Evolutionary conservation across 2,329 filamentous ascomycete genomes (phyloP).

Genomic region (Phyllosticta citriasiana): DNA sequence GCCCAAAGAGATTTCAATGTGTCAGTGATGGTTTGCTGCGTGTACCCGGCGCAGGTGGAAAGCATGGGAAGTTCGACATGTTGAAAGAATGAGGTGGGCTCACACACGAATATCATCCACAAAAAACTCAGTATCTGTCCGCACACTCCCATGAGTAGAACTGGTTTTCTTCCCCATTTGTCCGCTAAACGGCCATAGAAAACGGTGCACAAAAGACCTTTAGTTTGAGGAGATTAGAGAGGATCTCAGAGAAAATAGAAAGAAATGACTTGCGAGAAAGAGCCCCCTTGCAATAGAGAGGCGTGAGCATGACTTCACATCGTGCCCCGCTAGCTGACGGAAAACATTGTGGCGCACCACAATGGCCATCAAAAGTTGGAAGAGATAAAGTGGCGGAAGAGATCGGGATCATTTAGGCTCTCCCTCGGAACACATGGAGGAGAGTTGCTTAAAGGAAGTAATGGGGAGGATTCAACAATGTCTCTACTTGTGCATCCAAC

Average conservation of each 20-base stretch:
- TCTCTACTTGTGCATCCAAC: too few species aligned
- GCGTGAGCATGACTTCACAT: too few species aligned
- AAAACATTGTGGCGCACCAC: too few species aligned
- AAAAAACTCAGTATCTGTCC: conserved; percentile 7
- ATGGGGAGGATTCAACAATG: too few species aligned
- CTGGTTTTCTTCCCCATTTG: background rate
- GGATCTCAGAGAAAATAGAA: background rate
- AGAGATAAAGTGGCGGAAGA: too few species aligned
- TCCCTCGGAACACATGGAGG: too few species aligned
- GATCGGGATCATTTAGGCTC: too few species aligned
- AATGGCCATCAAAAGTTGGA: too few species aligned
- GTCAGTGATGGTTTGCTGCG: background rate
- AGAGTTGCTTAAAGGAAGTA: too few species aligned
- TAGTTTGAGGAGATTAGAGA: background rate
- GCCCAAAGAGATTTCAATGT: background rate
- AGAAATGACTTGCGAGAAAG: background rate
- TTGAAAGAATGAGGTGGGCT: background rate
- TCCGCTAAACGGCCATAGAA: background rate
- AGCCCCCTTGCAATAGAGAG: too few species aligned
- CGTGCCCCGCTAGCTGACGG: too few species aligned
- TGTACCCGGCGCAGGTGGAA: background rate
- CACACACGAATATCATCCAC: conserved; percentile 7
- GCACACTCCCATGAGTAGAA: conserved; percentile 3
- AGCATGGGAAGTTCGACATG: background rate
- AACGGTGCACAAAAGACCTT: background rate